phyloP scores from a whole-genome alignment of 495 filamentous ascomycete genomes.

The Friedmanniomyces simplex region DNA sequence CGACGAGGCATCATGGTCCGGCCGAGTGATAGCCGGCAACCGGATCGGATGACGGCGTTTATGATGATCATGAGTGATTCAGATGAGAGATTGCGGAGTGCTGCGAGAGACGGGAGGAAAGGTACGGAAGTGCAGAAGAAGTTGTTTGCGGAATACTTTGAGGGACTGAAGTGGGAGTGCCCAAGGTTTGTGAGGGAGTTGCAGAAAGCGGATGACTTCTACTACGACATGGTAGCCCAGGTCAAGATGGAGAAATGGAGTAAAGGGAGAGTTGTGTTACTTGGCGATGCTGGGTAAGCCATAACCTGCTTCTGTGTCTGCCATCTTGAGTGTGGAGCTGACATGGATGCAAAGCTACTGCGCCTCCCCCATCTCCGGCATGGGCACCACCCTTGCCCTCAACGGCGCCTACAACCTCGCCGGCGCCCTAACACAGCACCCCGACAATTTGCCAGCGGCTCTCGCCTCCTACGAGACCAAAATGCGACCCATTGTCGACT shows the following conservation, averaged over 20 bases:
- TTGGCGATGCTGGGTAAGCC: constrained; percentile 23
- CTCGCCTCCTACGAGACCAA: constrained; percentile 34
- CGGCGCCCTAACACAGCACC: constrained; percentile 20
- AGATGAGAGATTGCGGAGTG: constrained; percentile 4
- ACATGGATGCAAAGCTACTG: constrained; percentile 15
- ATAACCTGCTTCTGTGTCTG: not conserved
- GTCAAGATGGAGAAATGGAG: constrained; percentile 21
- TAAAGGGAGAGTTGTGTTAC: constrained; percentile 23
- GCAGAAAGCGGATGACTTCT: constrained; percentile 17
- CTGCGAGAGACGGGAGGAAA: not conserved
- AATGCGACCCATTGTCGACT: constrained; percentile 35
- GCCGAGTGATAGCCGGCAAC: constrained; percentile 4
- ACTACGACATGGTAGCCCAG: constrained; percentile 20
- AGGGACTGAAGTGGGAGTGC: constrained; percentile 11
- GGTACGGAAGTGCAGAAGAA: constrained; percentile 10
- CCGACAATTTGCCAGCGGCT: constrained; percentile 22
- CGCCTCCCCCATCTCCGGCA: constrained; percentile 24
- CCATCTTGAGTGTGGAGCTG: not conserved
- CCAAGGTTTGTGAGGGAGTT: constrained; percentile 9
- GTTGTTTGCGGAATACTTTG: constrained; percentile 8
- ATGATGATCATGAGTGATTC: constrained; percentile 3
- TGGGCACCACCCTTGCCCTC: constrained; percentile 27
- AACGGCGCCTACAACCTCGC: constrained; percentile 23
- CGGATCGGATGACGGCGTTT: constrained; percentile 3
- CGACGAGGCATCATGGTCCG: constrained; percentile 13